Evolutionary conservation across 73 alveolate genomes (phyloP), one percentile per base, ranked within the genome.

Genomic region (Paramecium sonneborni): DNA sequence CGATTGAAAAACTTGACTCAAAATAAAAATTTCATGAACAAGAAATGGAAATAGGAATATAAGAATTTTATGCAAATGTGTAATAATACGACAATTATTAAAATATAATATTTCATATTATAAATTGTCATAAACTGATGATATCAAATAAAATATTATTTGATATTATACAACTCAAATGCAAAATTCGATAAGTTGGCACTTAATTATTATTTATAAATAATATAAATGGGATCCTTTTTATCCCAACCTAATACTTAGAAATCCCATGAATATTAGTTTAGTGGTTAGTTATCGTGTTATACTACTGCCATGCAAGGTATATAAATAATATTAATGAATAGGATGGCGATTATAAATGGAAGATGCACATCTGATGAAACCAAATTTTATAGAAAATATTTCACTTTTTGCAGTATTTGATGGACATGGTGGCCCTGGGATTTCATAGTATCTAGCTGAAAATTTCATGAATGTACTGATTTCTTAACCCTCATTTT

Each of bases 401-500:
- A 43, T 74, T 35, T 43, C 39, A 1, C 14, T 35, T 15, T 84
- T 84, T 84, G 92, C 58, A 52, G 92, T 84, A 32, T 84, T 84
- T 43, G 92, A 84, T 57, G 92, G 92, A 38, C 92, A 84, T 84
- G 92, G 92, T 34, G 92, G 92, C 3, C 14, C 48, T 32, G 55
- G 34, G 57, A 84, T 84, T 23, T 30, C 85, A 2, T 12, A 84
- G 5, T 84, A 48, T 57, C 23, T 84, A 11, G 39, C 35, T 26
- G 43, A 26, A 26, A 85, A 84, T 34, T 84, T 84, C 58, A 18
- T 48, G 18, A 30, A 43, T 34, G 35, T 37, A 46, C 46, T 84
- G 32, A 48, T 26, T 3, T 14, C 52, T 14, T 37, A 43, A 21
- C 85, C 37, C 11, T 18, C 35, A 43, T 84, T 39, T 57, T 20